phyloP scores from a whole-genome alignment of 495 filamentous ascomycete species.

The Penicillium atrosanguineum region DNA sequence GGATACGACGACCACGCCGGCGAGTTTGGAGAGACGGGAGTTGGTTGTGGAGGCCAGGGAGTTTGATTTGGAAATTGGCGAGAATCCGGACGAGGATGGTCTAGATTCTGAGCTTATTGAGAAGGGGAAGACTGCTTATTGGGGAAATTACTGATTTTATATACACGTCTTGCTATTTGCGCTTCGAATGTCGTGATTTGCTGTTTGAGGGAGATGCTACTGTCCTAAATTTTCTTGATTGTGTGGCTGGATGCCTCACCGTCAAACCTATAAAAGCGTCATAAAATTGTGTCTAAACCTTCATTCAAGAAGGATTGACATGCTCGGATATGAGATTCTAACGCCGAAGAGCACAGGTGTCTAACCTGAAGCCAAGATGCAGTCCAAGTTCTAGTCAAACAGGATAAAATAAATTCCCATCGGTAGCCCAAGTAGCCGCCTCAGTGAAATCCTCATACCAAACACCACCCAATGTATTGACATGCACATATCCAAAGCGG shows the following conservation, averaged over 20 bases:
- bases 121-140: background rate
- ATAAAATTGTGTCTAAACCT: too few relatives aligned
- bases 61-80: too few relatives aligned
- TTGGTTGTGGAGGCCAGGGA: background rate
- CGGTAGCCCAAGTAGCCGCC: slow-evolving; percentile 63
- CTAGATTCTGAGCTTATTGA: background rate
- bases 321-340: background rate
- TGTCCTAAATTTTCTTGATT: background rate
- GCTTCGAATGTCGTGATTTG: background rate
- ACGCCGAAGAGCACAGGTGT: background rate
- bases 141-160: background rate
- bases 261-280: too few relatives aligned
- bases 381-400: background rate
- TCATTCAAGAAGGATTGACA: too few relatives aligned
- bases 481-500: slow-evolving; percentile 70
- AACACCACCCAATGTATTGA: slow-evolving; percentile 49
- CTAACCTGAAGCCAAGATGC: background rate
- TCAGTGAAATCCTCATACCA: slow-evolving; percentile 72
- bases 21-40: too few relatives aligned
- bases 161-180: background rate
- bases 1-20: too few relatives aligned
- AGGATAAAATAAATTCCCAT: slow-evolving; percentile 49
- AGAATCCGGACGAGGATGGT: too few relatives aligned
- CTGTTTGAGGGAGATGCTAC: background rate
- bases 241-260: too few relatives aligned